phyloP scores from a whole-genome alignment of 441 rosid species.

The Pelargonium australe region DNA sequence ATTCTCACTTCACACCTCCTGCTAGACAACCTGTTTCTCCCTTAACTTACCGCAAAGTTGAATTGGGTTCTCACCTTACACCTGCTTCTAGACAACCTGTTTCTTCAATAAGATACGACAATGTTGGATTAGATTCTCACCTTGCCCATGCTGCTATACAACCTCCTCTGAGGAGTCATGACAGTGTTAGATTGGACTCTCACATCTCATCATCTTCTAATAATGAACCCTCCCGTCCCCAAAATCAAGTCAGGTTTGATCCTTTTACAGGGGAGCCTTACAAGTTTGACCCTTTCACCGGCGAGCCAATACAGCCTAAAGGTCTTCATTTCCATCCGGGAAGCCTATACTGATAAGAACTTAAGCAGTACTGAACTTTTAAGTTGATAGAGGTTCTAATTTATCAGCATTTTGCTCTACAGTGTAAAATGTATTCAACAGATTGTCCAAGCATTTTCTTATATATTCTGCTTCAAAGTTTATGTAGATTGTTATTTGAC shows the following conservation, averaged over 20 bases:
- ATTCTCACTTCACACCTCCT: slow-evolving; percentile 2
- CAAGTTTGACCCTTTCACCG: slow-evolving; percentile 11
- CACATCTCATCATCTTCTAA: background rate
- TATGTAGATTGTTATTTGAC: no score
- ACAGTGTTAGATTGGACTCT: background rate
- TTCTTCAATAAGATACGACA: background rate
- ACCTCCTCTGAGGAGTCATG: background rate
- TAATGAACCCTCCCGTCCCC: slow-evolving; percentile 6
- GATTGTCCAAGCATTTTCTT: no score
- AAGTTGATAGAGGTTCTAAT: no score
- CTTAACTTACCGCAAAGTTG: background rate
- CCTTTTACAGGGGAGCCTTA: slow-evolving; percentile 13
- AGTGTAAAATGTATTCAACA: no score
- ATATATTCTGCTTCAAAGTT: no score
- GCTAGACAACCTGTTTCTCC: slow-evolving; percentile 3
- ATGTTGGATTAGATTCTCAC: background rate
- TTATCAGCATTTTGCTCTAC: no score
- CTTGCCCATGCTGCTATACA: background rate
- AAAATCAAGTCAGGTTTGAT: slow-evolving; percentile 12
- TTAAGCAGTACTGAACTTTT: no score
- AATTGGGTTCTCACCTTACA: background rate
- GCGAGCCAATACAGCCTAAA: slow-evolving; percentile 2
- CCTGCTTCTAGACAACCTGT: slow-evolving; percentile 4
- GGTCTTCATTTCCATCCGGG: no score
- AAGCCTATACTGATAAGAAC: no score